Evolutionary conservation across 352 stramenopile species (phyloP).

Genomic region (Globisporangium lucens): DNA sequence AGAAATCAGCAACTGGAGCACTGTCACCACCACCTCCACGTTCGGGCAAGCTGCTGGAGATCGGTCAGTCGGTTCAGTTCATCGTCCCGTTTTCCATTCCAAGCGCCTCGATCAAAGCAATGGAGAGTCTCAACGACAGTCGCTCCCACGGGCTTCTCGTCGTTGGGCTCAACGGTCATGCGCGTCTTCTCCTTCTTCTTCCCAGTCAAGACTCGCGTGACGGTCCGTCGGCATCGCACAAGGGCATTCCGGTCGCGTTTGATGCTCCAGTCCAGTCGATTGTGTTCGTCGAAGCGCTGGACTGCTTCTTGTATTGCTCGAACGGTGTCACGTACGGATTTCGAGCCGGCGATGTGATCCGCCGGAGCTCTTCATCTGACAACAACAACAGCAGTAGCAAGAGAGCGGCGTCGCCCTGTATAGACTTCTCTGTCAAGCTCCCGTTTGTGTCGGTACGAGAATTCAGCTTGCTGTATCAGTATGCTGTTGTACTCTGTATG

Average conservation of each 20-base stretch:
- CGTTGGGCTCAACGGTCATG: slow-evolving; percentile 1
- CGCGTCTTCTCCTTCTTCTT: neutral
- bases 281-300: slow-evolving; percentile 27
- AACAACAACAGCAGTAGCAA: neutral
- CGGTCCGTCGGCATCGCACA: neutral
- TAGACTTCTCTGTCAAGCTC: slow-evolving; percentile 24
- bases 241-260: slow-evolving; percentile 20
- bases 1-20: neutral
- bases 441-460: slow-evolving; percentile 26
- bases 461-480: neutral
- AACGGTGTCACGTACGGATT: slow-evolving; percentile 26
- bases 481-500: neutral
- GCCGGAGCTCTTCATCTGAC: neutral
- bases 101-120: neutral
- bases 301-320: slow-evolving; percentile 33
- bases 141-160: slow-evolving; percentile 5
- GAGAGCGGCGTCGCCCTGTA: neutral
- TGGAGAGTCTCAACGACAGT: neutral
- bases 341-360: slow-evolving; percentile 12
- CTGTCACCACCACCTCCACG: neutral
- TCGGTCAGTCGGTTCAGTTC: slow-evolving; percentile 16
- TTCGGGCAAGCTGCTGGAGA: slow-evolving; percentile 10
- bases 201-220: neutral
- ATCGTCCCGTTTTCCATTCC: slow-evolving; percentile 14
- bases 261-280: slow-evolving; percentile 34